A percentile compares a stretch with the other conserved stretches of the same genome.
Evolutionary conservation across 179 eudicot genomes (phyloP).

Genomic region (Heliamphora pulchella): DNA sequence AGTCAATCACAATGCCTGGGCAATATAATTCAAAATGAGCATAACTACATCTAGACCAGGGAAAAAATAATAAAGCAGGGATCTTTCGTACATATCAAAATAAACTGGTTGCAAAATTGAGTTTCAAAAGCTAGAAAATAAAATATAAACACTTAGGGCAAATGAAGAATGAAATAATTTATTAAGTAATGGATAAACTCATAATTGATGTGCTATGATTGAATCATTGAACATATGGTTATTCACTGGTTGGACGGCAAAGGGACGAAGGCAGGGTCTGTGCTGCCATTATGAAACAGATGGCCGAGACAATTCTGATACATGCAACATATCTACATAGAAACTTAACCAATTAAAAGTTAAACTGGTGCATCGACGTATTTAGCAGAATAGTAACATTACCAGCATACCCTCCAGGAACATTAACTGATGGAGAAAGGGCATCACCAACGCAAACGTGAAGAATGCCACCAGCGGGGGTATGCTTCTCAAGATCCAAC

Average conservation of each 20-base stretch:
- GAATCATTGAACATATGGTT: not conserved
- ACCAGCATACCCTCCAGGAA: conserved; percentile 83
- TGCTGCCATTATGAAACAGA: not conserved
- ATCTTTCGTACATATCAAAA: not conserved
- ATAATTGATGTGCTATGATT: not conserved
- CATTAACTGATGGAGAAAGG: conserved; percentile 39
- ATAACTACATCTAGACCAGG: not conserved
- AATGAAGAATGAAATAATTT: not conserved
- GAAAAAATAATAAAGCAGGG: not conserved
- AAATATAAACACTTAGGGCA: not conserved
- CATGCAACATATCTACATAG: not conserved
- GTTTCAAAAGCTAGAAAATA: not conserved
- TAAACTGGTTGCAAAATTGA: not conserved
- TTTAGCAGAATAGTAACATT: not conserved
- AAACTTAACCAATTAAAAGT: not conserved
- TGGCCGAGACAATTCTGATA: not conserved
- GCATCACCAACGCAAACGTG: conserved; percentile 68
- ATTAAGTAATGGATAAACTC: not conserved
- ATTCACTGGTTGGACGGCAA: conserved; percentile 1
- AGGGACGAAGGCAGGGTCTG: not conserved
- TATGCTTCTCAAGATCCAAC: conserved; percentile 54
- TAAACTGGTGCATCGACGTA: not conserved
- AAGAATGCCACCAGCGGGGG: conserved; percentile 54
- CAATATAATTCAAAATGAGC: conserved; percentile 6
- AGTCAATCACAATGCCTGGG: conserved; percentile 67